Conservation (phyloP, 1,284 basidiomycete species). For the Taiwanofungus camphoratus region DNA sequence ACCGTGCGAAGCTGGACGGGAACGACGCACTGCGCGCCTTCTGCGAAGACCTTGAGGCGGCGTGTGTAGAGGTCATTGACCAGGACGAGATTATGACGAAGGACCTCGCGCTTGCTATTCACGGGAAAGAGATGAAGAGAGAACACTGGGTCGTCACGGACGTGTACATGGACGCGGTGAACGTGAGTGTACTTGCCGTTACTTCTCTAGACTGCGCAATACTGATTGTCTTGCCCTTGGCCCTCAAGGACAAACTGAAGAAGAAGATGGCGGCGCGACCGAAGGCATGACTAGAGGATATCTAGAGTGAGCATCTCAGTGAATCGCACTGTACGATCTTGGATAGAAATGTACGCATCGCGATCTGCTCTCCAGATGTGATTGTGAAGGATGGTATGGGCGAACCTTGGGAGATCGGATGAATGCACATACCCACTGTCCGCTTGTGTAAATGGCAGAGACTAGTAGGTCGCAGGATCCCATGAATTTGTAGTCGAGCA, state of each 20-base stretch:
- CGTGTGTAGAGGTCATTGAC: constrained; percentile 92
- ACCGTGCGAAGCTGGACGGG: constrained; percentile 89
- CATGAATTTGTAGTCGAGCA: too few relatives aligned
- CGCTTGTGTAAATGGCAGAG: too few relatives aligned
- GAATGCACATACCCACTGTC: too few relatives aligned
- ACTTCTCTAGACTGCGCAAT: constrained; percentile 1
- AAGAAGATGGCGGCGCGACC: constrained; percentile 38
- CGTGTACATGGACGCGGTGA: constrained; percentile 88
- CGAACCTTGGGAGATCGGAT: too few relatives aligned
- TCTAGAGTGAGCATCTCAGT: constrained; percentile 11
- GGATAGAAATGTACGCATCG: too few relatives aligned
- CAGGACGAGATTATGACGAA: constrained; percentile 91
- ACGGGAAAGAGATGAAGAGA: constrained; percentile 87
- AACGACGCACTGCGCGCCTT: constrained; percentile 77
- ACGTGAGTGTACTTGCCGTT: constrained; percentile 40
- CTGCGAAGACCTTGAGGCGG: constrained; percentile 77
- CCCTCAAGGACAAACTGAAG: constrained; percentile 47
- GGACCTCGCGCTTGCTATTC: constrained; percentile 92
- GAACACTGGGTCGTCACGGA: constrained; percentile 93
- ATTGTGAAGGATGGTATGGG: too few relatives aligned
- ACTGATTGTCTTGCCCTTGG: not conserved
- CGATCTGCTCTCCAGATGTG: too few relatives aligned
- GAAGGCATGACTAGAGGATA: not conserved
- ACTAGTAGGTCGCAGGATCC: too few relatives aligned
- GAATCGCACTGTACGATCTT: not conserved